Conservation (phyloP, 139 green algal genomes). For the Coccomyxa sp. region DNA sequence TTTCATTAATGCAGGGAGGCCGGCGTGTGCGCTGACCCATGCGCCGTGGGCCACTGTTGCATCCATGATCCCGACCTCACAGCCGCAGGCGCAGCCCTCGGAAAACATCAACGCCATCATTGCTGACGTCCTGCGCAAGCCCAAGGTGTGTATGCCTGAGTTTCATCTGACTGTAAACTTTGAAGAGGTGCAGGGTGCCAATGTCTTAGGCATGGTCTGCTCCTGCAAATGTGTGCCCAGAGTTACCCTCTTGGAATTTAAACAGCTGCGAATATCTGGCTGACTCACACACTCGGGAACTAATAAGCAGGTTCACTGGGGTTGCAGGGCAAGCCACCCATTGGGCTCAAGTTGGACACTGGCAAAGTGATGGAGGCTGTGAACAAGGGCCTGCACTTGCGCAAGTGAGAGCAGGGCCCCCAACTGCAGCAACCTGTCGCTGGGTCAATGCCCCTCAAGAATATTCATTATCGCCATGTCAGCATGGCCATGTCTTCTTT, state of each 20-base stretch:
- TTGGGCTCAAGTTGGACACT: constrained; percentile 1
- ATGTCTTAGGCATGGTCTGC: too few species aligned
- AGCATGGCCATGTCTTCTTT: too few species aligned
- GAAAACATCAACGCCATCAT: neutral
- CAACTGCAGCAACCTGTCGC: neutral
- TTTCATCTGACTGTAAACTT: too few species aligned
- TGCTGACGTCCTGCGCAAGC: neutral
- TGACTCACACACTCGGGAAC: too few species aligned
- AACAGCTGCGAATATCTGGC: too few species aligned
- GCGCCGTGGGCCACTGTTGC: neutral
- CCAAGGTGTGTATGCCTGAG: neutral
- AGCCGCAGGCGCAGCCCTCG: neutral
- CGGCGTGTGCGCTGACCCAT: neutral
- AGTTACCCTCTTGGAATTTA: too few species aligned
- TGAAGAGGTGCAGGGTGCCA: too few species aligned
- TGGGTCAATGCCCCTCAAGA: too few species aligned
- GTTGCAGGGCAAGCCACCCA: neutral
- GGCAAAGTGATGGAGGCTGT: neutral
- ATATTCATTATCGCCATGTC: too few species aligned
- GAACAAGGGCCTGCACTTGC: neutral
- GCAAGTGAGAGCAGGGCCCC: neutral
- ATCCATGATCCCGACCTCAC: neutral
- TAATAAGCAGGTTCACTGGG: too few species aligned
- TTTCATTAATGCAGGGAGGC: neutral
- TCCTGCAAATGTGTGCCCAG: too few species aligned